Base-by-base conservation (phyloP, 441 rosid genomes). In the Pelargonium australe region DNA sequence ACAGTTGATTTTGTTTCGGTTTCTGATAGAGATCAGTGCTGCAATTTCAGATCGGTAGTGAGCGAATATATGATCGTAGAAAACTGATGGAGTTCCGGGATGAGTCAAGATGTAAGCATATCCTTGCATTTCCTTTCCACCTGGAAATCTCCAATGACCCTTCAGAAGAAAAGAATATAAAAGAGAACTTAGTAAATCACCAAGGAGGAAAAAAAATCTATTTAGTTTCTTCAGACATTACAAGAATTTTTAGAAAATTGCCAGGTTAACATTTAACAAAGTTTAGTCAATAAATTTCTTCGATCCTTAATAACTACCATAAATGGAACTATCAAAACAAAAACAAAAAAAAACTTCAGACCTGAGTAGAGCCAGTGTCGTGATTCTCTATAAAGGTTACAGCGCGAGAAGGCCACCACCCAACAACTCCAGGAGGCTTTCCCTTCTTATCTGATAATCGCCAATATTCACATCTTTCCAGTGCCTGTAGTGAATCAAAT, bases 361-460 rank as follows among this genome's bases (percentile, higher is more conserved):
- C 97, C 96, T 91, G 98, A 66, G 98, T 94, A 78, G 97, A 94
- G 65, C 98, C 98, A 73, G 98, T 94, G 74, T 94, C 97, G 25
- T 94, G 97, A 84, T 94, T 94, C 86, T 91, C 98, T 16, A 94
- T 81, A 75, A 94, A 94, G 73, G 96, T 94, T 69, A 94, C 92
- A 79, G 97, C 96, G 75, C 98, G 97, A 80, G 98, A 94, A 17
- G 97, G 98, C 98, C 98, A 94, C 98, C 97, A 94, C 69, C 98
- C 98, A 67, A 94, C 83, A 70, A 91, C 93, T 72, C 98, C 97
- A n/a, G 97, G 95, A 79, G 97, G 97, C 80, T 86, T 89, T 78
- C 95, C 96, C 75, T 86, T 87, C 79, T 77, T 76, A 72, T 94
- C 97, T 23, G 97, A 85, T 78, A 94, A 80, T 80, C 97, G 86